Conservation (phyloP, 805 yeast species). For the Yamadazyma paraphyllophila region DNA sequence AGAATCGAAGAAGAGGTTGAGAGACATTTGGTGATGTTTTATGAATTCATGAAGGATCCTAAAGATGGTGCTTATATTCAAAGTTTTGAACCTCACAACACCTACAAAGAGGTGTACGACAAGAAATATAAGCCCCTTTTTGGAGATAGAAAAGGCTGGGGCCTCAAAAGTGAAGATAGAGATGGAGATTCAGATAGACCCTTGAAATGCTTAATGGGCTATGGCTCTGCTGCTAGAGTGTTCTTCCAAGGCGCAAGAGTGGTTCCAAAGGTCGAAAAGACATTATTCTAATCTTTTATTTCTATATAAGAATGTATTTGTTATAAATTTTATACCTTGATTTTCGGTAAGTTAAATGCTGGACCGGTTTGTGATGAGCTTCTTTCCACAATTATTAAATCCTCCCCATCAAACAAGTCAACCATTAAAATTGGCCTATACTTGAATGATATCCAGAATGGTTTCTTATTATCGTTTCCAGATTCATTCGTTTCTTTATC, state of each 20-base stretch:
- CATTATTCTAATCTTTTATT: background rate
- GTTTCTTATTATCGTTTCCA: conserved; percentile 25
- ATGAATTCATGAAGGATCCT: conserved; percentile 56
- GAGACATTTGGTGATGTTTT: conserved; percentile 56
- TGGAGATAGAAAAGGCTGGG: conserved; percentile 52
- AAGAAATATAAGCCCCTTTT: conserved; percentile 48
- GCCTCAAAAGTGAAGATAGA: conserved; percentile 52
- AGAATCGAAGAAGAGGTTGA: conserved; percentile 43
- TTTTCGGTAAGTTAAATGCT: conserved; percentile 63
- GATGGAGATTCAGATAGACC: conserved; percentile 40
- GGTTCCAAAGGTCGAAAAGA: conserved; percentile 26
- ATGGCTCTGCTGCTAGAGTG: conserved; percentile 65
- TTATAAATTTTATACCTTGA: conserved; percentile 38
- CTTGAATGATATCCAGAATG: conserved; percentile 75
- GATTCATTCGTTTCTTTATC: conserved; percentile 22
- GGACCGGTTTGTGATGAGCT: conserved; percentile 61
- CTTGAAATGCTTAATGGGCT: conserved; percentile 55
- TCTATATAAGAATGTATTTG: conserved; percentile 2
- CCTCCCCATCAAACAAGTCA: conserved; percentile 51
- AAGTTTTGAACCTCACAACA: conserved; percentile 55
- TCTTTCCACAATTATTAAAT: conserved; percentile 73
- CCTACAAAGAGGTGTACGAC: conserved; percentile 50
- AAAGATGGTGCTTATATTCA: conserved; percentile 59
- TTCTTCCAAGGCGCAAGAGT: conserved; percentile 68
- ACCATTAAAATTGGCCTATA: conserved; percentile 71